A percentile compares a stretch with the other conserved stretches of the same genome.
Evolutionary conservation across 345 rosid genomes (phyloP).

Genomic region (Brassica nigra): DNA sequence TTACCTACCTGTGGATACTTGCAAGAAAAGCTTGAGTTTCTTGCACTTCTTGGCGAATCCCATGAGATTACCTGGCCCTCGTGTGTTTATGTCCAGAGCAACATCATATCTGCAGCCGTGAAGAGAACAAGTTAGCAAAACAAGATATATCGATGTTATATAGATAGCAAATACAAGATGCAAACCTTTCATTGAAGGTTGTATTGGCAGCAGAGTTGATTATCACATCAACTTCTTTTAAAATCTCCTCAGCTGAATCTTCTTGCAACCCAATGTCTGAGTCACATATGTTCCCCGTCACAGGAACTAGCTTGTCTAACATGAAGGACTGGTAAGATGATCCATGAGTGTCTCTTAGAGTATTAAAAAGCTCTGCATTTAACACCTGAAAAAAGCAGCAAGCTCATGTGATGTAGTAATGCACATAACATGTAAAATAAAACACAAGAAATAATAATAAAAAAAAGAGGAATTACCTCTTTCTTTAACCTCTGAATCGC

Average conservation of each 20-base stretch:
- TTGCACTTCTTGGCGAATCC: slow-evolving; percentile 67
- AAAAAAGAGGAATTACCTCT: slow-evolving; percentile 54
- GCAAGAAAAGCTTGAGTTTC: slow-evolving; percentile 71
- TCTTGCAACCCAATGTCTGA: slow-evolving; percentile 68
- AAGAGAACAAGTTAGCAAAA: slow-evolving; percentile 14
- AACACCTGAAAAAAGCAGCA: slow-evolving; percentile 53
- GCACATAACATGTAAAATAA: slow-evolving; percentile 1
- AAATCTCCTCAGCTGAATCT: slow-evolving; percentile 58
- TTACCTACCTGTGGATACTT: slow-evolving; percentile 70
- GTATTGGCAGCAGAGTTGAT: slow-evolving; percentile 86
- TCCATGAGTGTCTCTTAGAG: slow-evolving; percentile 71
- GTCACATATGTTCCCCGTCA: slow-evolving; percentile 70
- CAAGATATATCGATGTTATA: slow-evolving; percentile 4
- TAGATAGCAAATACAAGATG: not conserved
- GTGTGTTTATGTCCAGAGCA: slow-evolving; percentile 70
- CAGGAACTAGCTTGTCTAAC: slow-evolving; percentile 82
- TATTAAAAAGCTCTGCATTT: slow-evolving; percentile 77
- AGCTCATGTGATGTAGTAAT: slow-evolving; percentile 15
- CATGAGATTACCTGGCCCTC: slow-evolving; percentile 71
- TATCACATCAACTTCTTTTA: slow-evolving; percentile 65
- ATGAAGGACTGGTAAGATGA: slow-evolving; percentile 73
- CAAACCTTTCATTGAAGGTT: slow-evolving; percentile 74
- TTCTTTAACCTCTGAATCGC: slow-evolving; percentile 68
- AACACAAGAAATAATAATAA: not conserved
- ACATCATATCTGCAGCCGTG: slow-evolving; percentile 68